phyloP scores from a whole-genome alignment of 805 yeast species.

The Saccharomycopsis javanensis region DNA sequence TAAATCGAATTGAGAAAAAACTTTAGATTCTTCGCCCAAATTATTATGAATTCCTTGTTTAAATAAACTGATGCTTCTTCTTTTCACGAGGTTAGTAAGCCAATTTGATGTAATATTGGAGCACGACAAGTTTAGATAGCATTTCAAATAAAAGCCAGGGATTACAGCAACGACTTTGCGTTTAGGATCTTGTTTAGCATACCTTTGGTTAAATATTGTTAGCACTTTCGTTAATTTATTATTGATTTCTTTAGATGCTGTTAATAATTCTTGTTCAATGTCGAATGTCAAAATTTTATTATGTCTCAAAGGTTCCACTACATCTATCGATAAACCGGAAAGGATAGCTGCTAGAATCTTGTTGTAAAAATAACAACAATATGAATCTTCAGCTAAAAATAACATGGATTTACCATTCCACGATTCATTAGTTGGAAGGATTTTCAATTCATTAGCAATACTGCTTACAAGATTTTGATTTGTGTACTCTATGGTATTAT shows the following conservation, averaged over 20 bases:
- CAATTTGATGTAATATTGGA: constrained; percentile 1
- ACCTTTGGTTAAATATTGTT: neutral
- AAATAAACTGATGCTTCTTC: constrained; percentile 14
- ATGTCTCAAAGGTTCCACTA: constrained; percentile 13
- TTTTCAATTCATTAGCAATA: constrained; percentile 16
- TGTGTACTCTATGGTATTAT: constrained; percentile 15
- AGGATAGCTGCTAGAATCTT: constrained; percentile 15
- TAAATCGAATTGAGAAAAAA: neutral
- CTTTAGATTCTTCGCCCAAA: neutral
- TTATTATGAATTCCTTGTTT: constrained; percentile 9
- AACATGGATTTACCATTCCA: constrained; percentile 14
- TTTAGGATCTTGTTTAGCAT: neutral
- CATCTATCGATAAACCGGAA: neutral
- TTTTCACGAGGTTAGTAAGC: constrained; percentile 3
- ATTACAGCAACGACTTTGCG: constrained; percentile 5
- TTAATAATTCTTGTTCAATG: neutral
- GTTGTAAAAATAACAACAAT: constrained; percentile 1
- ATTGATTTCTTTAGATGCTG: constrained; percentile 2
- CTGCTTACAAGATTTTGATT: constrained; percentile 13
- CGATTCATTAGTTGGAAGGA: constrained; percentile 7
- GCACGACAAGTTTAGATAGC: neutral
- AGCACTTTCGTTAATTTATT: neutral
- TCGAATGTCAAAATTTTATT: constrained; percentile 10
- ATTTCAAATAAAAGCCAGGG: constrained; percentile 10
- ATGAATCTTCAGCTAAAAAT: constrained; percentile 10